phyloP scores from a whole-genome alignment of 208 protist species.

The Naegleria gruberi region DNA sequence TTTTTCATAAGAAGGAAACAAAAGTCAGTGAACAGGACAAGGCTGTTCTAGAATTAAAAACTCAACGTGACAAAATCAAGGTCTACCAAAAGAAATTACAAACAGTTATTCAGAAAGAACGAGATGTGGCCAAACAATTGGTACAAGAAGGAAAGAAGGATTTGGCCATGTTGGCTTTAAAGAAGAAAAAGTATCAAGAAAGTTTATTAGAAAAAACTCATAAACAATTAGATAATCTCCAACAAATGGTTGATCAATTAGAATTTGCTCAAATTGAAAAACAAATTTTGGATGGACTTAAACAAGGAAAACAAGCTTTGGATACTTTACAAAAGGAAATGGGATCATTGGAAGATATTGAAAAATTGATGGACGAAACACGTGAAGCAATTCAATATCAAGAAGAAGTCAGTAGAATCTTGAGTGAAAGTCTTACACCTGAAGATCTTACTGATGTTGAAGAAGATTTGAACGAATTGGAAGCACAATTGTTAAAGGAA shows the following conservation, averaged over 20 bases:
- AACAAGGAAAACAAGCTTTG: neutral
- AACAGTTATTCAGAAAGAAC: neutral
- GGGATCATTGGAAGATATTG: constrained; percentile 5
- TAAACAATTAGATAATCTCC: neutral
- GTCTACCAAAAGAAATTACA: constrained; percentile 8
- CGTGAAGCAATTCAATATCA: constrained; percentile 22
- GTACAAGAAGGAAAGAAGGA: neutral
- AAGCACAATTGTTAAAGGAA: neutral
- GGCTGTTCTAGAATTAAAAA: constrained; percentile 6
- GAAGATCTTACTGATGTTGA: neutral
- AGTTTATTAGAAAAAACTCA: neutral
- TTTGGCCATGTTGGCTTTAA: neutral
- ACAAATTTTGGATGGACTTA: constrained; percentile 1
- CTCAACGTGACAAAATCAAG: neutral
- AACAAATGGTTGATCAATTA: constrained; percentile 2
- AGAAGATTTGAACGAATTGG: constrained; percentile 1
- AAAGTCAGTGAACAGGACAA: constrained; percentile 11
- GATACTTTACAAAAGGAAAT: constrained; percentile 17
- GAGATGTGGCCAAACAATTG: neutral
- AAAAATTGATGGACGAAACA: constrained; percentile 9
- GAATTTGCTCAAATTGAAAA: constrained; percentile 19
- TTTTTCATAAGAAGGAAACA: neutral
- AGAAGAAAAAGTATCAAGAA: constrained; percentile 19
- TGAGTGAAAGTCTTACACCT: neutral
- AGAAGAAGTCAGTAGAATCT: neutral